Conservation (phyloP, 139 green algal species). For the Asterochloris sp. region DNA sequence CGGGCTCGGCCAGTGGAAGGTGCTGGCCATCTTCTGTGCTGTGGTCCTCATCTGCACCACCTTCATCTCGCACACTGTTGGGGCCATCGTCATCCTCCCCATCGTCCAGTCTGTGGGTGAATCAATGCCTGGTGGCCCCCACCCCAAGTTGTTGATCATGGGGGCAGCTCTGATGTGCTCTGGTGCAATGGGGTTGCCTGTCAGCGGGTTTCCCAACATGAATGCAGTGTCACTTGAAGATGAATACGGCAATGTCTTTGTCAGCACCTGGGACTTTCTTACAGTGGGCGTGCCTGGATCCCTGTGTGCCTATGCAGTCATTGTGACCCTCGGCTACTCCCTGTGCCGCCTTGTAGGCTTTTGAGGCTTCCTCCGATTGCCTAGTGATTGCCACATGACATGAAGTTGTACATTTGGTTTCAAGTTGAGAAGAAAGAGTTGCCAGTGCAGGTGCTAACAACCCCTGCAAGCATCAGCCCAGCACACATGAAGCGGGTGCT, state of each 20-base stretch:
- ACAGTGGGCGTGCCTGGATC: slow-evolving; percentile 51
- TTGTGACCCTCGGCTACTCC: slow-evolving; percentile 56
- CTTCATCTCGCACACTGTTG: slow-evolving; percentile 72
- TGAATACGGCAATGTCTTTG: slow-evolving; percentile 44
- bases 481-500: too few species aligned
- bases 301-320: slow-evolving; percentile 49
- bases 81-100: slow-evolving; percentile 77
- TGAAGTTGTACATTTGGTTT: too few species aligned
- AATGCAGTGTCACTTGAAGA: slow-evolving; percentile 63
- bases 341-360: slow-evolving; percentile 47
- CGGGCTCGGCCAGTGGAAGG: slow-evolving; percentile 4
- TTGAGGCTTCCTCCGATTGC: not conserved
- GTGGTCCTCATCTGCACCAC: slow-evolving; percentile 61
- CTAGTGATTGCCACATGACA: too few species aligned
- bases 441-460: too few species aligned
- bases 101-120: slow-evolving; percentile 66
- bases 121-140: slow-evolving; percentile 34
- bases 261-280: slow-evolving; percentile 59
- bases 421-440: too few species aligned
- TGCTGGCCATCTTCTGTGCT: slow-evolving; percentile 54
- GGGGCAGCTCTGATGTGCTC: slow-evolving; percentile 69
- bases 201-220: slow-evolving; percentile 79
- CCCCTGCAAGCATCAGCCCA: too few species aligned
- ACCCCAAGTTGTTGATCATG: slow-evolving; percentile 59
- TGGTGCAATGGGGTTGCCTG: slow-evolving; percentile 70